phyloP scores from a whole-genome alignment of 2,329 filamentous ascomycete genomes.

The Coniochaeta sp. region DNA sequence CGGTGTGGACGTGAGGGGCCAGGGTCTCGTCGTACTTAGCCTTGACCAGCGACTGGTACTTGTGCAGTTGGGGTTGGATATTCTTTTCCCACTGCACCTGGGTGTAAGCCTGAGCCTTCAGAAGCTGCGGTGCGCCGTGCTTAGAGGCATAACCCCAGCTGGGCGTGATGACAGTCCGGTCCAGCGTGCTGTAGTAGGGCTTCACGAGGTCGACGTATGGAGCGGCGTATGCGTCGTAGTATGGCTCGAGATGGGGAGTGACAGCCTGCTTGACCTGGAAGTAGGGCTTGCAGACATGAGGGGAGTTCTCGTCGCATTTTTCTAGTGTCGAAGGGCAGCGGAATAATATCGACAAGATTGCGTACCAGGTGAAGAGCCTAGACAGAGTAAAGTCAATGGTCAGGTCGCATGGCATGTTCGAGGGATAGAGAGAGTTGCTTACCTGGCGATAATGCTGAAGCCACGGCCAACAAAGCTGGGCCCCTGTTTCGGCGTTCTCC shows the following conservation, averaged over 20 bases:
- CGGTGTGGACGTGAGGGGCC: constrained; percentile 65
- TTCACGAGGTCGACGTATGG: constrained; percentile 71
- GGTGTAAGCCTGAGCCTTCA: constrained; percentile 59
- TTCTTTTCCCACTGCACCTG: constrained; percentile 71
- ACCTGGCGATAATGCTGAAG: constrained; percentile 50
- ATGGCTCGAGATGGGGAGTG: constrained; percentile 71
- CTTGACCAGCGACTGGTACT: constrained; percentile 54
- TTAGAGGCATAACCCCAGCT: constrained; percentile 58
- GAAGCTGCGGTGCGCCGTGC: constrained; percentile 68
- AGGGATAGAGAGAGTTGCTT: constrained; percentile 15
- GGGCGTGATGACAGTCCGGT: constrained; percentile 63
- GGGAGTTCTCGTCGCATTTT: constrained; percentile 61
- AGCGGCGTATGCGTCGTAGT: constrained; percentile 77
- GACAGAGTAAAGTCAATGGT: background rate
- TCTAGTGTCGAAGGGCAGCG: constrained; percentile 69
- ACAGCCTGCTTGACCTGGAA: constrained; percentile 56
- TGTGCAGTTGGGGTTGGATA: constrained; percentile 66
- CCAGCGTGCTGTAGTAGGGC: constrained; percentile 64
- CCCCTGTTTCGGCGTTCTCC: constrained; percentile 18
- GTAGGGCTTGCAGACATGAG: constrained; percentile 79
- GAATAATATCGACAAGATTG: constrained; percentile 72
- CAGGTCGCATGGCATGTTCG: constrained; percentile 3
- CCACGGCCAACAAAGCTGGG: constrained; percentile 29
- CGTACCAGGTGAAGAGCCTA: constrained; percentile 80
- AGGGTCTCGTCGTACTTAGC: constrained; percentile 64